Conservation (phyloP, 441 rosid species). For the Mallotus japonicus region DNA sequence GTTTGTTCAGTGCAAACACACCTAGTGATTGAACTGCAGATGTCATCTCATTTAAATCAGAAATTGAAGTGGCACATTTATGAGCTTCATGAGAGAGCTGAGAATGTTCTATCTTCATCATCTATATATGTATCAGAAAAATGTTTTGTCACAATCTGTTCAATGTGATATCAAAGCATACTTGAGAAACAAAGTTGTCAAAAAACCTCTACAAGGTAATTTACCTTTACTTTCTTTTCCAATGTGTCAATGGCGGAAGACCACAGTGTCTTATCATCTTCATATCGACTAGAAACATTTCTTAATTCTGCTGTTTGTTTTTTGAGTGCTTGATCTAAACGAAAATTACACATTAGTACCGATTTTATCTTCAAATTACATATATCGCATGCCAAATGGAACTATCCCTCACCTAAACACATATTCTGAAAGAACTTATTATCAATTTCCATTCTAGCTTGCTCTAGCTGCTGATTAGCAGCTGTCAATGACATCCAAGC, state of each 20-base stretch:
- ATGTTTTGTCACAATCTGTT: not conserved
- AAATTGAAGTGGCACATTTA: constrained; percentile 58
- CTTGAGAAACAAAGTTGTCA: not conserved
- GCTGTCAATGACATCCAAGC: constrained; percentile 89
- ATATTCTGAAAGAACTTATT: constrained; percentile 51
- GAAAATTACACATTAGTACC: not conserved
- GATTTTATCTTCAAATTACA: not conserved
- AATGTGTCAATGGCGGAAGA: constrained; percentile 39
- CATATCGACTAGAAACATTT: constrained; percentile 47
- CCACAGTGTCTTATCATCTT: constrained; percentile 49
- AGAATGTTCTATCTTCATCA: constrained; percentile 68
- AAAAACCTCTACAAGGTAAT: too few relatives aligned
- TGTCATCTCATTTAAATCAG: constrained; percentile 63
- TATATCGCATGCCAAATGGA: too few relatives aligned
- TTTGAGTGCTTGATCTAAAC: constrained; percentile 52
- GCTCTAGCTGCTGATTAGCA: constrained; percentile 68
- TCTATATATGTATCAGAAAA: constrained; percentile 32
- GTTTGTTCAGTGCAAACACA: constrained; percentile 29
- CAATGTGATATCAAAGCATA: constrained; percentile 13
- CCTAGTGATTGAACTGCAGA: constrained; percentile 69
- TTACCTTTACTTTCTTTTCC: constrained; percentile 58
- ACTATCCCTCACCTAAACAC: constrained; percentile 48
- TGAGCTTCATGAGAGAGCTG: constrained; percentile 66
- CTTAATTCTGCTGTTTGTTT: constrained; percentile 52
- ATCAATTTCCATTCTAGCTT: constrained; percentile 76